Base-by-base conservation (phyloP, 306 rosid species). In the Rosa lucieae region DNA sequence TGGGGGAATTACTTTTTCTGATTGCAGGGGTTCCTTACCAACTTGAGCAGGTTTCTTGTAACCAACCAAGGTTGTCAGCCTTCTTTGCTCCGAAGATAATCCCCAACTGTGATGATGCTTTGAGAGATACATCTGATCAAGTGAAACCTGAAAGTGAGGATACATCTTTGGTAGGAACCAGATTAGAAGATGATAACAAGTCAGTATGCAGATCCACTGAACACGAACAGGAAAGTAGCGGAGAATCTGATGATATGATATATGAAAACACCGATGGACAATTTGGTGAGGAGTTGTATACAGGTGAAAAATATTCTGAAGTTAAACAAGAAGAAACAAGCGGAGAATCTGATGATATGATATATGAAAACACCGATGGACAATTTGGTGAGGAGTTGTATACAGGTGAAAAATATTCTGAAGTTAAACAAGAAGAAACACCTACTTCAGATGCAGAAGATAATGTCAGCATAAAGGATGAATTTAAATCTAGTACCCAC, bases 21-120 rank as follows among this genome's bases (percentile, higher is more conserved):
- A 20, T 72, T 74, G 59, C 78, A 94, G 97, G 99, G 97, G 84
- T 86, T 78, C 97, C 93, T 42, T 94, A 92, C 80, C 92, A 88
- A 83, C 95, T 94, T 59, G 89, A 92, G 18, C 97, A 88, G 80
- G 88, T 89, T 84, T 75, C 85, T 70, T 80, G 59, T 84, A 87
- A 91, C 72, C 97, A 92, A 79, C 95, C 95, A 68, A 91, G 86
- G 82, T 73, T 94, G 77, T 91, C 93, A 10, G 88, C 77, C 73
- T 92, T 92, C 85, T 94, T 91, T 82, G 35, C 92, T 65, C 77
- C 80, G 35, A 91, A 89, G 89, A 86, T 42, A 79, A 77, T 72
- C 79, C 81, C 74, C 8, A 72, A 70, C 53, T 67, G 81, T 5
- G 81, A 68, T 56, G 85, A 86, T 77, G 74, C 83, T 83, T 67